These are phyloP conservation scores for Phlyctochytrium arcticum DNA, from an alignment of 192 early-diverging fungal genomes.

Conservation along the genomic window DNA sequence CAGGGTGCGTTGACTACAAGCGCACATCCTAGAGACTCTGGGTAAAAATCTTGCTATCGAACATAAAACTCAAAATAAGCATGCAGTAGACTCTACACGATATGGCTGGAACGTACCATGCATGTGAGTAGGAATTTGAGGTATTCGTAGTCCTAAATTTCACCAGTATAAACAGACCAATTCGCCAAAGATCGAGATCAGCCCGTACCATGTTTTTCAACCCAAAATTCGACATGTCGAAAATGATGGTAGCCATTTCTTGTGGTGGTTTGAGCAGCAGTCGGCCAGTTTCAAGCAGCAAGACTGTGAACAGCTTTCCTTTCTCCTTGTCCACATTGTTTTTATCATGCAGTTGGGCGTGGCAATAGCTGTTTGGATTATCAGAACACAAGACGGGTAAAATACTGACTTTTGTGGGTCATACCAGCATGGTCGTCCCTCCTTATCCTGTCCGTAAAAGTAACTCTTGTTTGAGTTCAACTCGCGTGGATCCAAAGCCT, in stretches of 20 bases:
- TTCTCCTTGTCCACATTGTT: constrained; percentile 17
- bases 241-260: constrained; percentile 61
- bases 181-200: no score
- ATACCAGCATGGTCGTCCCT: constrained; percentile 53
- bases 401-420: constrained; percentile 14
- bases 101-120: constrained; percentile 33
- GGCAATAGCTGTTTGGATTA: constrained; percentile 22
- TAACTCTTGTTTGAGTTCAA: constrained; percentile 51
- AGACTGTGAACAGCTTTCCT: constrained; percentile 29
- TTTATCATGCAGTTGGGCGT: constrained; percentile 52
- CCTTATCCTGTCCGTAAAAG: constrained; percentile 45
- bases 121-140: constrained; percentile 73
- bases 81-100: not conserved
- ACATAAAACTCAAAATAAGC: not conserved
- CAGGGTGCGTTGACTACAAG: constrained; percentile 86
- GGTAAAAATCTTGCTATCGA: constrained; percentile 75
- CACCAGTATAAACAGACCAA: not conserved
- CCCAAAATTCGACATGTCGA: constrained; percentile 76
- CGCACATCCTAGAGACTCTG: constrained; percentile 77
- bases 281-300: constrained; percentile 55
- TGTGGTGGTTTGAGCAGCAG: constrained; percentile 46
- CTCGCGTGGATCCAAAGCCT: constrained; percentile 41
- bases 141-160: constrained; percentile 61
- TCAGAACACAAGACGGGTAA: not conserved
- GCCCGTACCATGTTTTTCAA: constrained; percentile 61